Evolutionary conservation across 768 basidiomycete genomes (phyloP).

Genomic region (Roridomyces roridus): DNA sequence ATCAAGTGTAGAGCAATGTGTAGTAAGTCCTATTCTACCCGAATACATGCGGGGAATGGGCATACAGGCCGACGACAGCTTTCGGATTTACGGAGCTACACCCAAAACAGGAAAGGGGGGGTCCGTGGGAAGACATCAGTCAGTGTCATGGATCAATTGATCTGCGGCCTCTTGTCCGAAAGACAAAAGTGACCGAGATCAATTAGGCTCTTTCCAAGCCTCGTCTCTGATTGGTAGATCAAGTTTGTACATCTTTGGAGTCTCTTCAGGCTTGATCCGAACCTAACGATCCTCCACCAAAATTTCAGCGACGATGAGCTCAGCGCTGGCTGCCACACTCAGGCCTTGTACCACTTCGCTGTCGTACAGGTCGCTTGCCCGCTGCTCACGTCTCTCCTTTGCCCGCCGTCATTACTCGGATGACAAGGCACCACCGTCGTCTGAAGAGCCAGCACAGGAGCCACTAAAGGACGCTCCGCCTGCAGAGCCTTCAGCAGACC

Average conservation of each 20-base stretch:
- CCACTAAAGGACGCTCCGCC: constrained; percentile 32
- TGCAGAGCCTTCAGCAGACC: constrained; percentile 34
- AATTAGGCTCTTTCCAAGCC: too few relatives aligned
- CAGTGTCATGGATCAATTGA: too few relatives aligned
- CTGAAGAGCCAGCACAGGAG: constrained; percentile 6
- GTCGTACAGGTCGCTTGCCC: constrained; percentile 54
- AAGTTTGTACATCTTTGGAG: not conserved
- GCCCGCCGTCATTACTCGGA: constrained; percentile 64
- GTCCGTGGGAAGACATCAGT: too few relatives aligned
- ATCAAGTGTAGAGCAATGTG: too few relatives aligned
- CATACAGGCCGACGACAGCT: too few relatives aligned
- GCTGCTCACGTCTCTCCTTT: constrained; percentile 37
- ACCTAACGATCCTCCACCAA: constrained; percentile 22
- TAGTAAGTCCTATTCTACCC: too few relatives aligned
- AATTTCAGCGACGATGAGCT: constrained; percentile 49
- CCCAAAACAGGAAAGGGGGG: too few relatives aligned
- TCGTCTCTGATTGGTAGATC: not conserved
- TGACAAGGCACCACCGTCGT: constrained; percentile 44
- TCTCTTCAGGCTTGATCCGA: constrained; percentile 9
- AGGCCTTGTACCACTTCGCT: constrained; percentile 66
- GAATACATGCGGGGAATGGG: too few relatives aligned
- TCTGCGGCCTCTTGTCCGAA: too few relatives aligned
- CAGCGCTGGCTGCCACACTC: constrained; percentile 57
- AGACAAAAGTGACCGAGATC: too few relatives aligned
- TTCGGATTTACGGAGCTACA: too few relatives aligned